A percentile compares a stretch with the other conserved stretches of the same genome.
Conservation (phyloP, 2,329 filamentous ascomycete genomes). For the Colletotrichum truncatum region DNA sequence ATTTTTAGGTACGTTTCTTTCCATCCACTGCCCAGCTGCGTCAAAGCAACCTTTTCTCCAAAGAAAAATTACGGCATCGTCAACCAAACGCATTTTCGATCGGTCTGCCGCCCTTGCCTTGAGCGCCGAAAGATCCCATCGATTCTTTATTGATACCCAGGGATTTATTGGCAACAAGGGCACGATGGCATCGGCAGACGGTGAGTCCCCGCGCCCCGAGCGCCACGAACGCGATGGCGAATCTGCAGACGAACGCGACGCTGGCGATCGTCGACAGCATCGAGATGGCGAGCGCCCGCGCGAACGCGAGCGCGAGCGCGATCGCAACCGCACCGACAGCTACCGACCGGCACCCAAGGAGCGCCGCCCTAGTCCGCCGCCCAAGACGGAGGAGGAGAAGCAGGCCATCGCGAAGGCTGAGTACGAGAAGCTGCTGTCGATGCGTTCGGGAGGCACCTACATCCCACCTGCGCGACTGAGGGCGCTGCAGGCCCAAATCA, state of each 20-base stretch:
- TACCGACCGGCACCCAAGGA: constrained; percentile 54
- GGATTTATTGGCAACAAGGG: background rate
- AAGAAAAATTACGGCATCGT: background rate
- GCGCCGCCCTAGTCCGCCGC: constrained; percentile 46
- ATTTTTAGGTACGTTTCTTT: constrained; percentile 12
- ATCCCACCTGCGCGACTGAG: constrained; percentile 91
- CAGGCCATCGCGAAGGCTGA: constrained; percentile 90
- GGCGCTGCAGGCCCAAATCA: constrained; percentile 95
- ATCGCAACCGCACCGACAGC: constrained; percentile 58
- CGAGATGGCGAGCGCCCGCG: constrained; percentile 36
- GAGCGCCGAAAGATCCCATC: background rate
- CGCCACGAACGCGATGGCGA: constrained; percentile 35
- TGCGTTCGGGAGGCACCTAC: constrained; percentile 95
- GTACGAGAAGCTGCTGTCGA: constrained; percentile 89
- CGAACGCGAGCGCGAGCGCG: constrained; percentile 32
- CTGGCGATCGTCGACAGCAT: constrained; percentile 56
- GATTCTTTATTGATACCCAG: background rate
- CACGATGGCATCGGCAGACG: constrained; percentile 56
- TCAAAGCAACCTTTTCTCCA: constrained; percentile 7
- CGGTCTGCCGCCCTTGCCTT: background rate
- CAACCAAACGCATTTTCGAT: constrained; percentile 7
- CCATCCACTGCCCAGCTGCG: background rate
- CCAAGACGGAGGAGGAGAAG: constrained; percentile 80
- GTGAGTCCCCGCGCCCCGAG: constrained; percentile 50
- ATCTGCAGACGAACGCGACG: constrained; percentile 42